Conservation (phyloP, 2,329 filamentous ascomycete species). For the Phialophora chinensis region DNA sequence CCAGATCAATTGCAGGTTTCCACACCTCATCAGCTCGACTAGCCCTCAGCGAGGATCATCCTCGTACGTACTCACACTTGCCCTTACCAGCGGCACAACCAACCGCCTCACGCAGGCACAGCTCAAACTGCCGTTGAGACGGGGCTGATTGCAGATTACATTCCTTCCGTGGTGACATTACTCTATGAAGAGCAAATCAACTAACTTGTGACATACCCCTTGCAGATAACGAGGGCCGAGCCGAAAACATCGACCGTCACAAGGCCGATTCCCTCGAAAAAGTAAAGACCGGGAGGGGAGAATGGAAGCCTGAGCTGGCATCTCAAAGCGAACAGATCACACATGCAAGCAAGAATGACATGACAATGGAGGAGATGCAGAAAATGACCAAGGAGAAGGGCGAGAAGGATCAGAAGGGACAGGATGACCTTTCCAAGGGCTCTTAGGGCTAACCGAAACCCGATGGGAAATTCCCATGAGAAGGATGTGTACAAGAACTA, state of each 20-base stretch:
- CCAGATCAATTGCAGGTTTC: constrained; percentile 28
- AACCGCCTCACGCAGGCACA: not conserved
- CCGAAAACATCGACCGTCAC: constrained; percentile 37
- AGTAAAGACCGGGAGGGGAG: constrained; percentile 37
- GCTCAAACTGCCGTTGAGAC: not conserved
- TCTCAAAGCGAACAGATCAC: constrained; percentile 35
- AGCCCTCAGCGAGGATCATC: constrained; percentile 33
- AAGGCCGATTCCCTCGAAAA: constrained; percentile 35
- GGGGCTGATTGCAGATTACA: not conserved
- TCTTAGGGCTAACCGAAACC: not conserved
- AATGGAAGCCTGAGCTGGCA: constrained; percentile 40
- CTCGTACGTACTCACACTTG: constrained; percentile 15
- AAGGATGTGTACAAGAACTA: not conserved
- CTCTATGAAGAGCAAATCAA: not conserved
- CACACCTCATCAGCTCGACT: constrained; percentile 32
- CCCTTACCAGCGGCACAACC: not conserved
- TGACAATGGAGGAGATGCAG: constrained; percentile 40
- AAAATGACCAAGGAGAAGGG: constrained; percentile 30
- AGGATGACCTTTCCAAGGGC: not conserved
- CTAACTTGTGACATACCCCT: constrained; percentile 8
- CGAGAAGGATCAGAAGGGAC: constrained; percentile 6
- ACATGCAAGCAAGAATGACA: constrained; percentile 30
- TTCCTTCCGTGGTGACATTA: not conserved
- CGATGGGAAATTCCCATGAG: not conserved
- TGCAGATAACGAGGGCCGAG: constrained; percentile 34